phyloP scores from a whole-genome alignment of 176 grass and related monocot genomes.

The Rhynchospora breviuscula region DNA sequence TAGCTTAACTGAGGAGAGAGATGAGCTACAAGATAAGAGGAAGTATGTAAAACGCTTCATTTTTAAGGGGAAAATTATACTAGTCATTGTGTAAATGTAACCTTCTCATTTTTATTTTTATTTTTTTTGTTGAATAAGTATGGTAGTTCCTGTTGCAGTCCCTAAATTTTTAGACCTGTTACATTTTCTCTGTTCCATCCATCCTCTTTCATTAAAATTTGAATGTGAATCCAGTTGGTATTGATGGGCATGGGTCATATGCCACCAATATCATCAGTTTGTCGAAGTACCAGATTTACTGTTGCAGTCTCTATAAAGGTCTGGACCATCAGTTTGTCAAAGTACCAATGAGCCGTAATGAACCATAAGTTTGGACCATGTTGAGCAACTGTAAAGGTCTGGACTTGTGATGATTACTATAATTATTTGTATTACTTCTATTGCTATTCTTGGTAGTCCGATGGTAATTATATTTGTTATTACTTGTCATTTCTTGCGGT shows the following conservation, averaged over 20 bases:
- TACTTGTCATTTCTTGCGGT: background rate
- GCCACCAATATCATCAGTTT: background rate
- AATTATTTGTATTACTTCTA: background rate
- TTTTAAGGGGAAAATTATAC: constrained; percentile 10
- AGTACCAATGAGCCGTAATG: background rate
- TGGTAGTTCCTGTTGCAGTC: background rate
- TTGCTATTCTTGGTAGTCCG: background rate
- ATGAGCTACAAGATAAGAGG: constrained; percentile 80
- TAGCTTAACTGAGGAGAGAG: constrained; percentile 59
- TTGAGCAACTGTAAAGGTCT: background rate
- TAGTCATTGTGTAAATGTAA: background rate
- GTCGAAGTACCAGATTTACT: background rate
- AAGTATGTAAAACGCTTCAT: constrained; percentile 55
- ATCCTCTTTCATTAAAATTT: background rate
- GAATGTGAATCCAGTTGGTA: background rate
- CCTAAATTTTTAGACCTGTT: background rate
- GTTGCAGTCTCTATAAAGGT: background rate
- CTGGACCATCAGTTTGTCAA: background rate
- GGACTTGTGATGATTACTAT: background rate
- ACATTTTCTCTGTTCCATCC: background rate
- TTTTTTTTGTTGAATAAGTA: background rate
- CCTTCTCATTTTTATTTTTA: background rate
- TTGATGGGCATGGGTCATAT: background rate
- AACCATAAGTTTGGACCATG: background rate
- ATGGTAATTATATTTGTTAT: background rate